Conservation (phyloP, 1,284 basidiomycete species). For the Apiotrichum gracile region DNA sequence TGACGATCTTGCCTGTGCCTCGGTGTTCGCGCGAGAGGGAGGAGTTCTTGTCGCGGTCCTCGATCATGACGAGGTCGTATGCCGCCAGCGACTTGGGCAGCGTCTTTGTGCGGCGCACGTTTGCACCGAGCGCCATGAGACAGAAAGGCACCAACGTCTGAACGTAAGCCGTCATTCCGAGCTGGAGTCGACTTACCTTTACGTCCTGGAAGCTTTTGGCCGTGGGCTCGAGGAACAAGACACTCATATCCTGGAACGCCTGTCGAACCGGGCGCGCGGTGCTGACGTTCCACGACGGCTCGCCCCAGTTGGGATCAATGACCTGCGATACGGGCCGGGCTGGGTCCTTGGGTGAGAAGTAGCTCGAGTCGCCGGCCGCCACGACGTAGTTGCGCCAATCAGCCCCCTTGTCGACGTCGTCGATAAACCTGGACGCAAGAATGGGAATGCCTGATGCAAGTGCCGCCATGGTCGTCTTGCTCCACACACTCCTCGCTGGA, state of each 20-base stretch:
- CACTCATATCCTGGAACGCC: conserved; percentile 24
- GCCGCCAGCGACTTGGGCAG: conserved; percentile 27
- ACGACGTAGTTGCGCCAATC: conserved; percentile 64
- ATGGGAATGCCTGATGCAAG: conserved; percentile 81
- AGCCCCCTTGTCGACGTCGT: conserved; percentile 49
- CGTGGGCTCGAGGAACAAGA: conserved; percentile 26
- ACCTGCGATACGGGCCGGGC: conserved; percentile 58
- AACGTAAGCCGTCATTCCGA: conserved; percentile 2
- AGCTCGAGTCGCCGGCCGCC: conserved; percentile 60
- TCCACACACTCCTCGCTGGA: conserved; percentile 60
- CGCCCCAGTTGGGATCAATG: conserved; percentile 65
- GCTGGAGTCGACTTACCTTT: conserved; percentile 21
- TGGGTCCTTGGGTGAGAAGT: conserved; percentile 29
- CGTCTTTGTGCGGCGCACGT: conserved; percentile 51
- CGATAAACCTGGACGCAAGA: conserved; percentile 60
- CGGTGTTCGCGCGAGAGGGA: conserved; percentile 42
- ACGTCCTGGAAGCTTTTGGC: conserved; percentile 9
- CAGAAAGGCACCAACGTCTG: conserved; percentile 58
- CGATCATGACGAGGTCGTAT: conserved; percentile 64
- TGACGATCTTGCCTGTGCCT: conserved; percentile 20
- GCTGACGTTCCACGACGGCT: conserved; percentile 47
- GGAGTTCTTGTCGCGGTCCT: conserved; percentile 48
- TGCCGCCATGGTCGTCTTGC: conserved; percentile 71
- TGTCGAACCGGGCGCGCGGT: conserved; percentile 50
- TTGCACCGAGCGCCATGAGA: conserved; percentile 66